These are phyloP conservation scores for Plasmodium vinckei DNA, from an alignment of 169 alveolate genomes.

Conservation along the genomic window DNA sequence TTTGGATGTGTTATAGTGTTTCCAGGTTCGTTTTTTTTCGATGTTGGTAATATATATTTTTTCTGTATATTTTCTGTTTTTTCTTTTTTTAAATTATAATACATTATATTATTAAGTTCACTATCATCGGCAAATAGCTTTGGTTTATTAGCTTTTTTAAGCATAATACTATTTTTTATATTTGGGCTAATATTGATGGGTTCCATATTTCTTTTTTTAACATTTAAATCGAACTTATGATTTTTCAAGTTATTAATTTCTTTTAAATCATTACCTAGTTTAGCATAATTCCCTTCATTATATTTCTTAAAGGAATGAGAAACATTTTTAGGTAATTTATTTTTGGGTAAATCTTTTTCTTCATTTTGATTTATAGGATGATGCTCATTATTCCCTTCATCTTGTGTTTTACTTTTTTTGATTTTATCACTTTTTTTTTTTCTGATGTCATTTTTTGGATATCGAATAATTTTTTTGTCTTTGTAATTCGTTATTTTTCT, in stretches of 20 bases:
- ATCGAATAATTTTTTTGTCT: conserved; percentile 18
- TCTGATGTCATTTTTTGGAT: conserved; percentile 25
- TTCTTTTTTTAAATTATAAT: conserved; percentile 6
- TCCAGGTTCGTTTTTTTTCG: conserved; percentile 17
- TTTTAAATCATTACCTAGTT: background rate
- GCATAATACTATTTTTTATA: conserved; percentile 13
- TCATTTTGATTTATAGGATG: background rate
- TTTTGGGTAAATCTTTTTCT: background rate
- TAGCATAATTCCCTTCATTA: conserved; percentile 5
- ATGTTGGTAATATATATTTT: conserved; percentile 1
- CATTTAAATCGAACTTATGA: background rate
- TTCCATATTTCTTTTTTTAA: background rate
- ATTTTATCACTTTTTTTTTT: conserved; percentile 24
- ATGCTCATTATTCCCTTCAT: background rate
- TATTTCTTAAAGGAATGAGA: background rate
- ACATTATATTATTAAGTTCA: background rate
- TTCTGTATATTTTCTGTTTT: conserved; percentile 12
- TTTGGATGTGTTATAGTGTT: background rate
- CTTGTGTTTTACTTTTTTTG: background rate
- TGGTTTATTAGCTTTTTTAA: conserved; percentile 19
- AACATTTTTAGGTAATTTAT: conserved; percentile 2
- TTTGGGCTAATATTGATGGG: background rate
- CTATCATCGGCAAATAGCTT: background rate
- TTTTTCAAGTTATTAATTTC: background rate
- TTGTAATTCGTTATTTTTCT: conserved; percentile 16